phyloP scores from a whole-genome alignment of 2,329 filamentous ascomycete genomes.

The Cytospora chrysosperma region DNA sequence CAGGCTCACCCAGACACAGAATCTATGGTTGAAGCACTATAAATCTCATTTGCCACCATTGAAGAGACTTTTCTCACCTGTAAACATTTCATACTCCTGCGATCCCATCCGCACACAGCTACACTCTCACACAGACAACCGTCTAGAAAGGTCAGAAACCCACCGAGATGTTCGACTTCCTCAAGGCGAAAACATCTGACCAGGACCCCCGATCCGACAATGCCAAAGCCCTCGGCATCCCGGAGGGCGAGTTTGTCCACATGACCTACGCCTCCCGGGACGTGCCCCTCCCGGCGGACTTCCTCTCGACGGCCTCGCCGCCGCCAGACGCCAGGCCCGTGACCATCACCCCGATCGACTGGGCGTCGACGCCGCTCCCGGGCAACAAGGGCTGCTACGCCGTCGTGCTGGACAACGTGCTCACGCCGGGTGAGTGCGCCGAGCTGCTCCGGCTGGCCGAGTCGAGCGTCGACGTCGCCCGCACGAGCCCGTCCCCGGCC shows the following conservation, averaged over 20 bases:
- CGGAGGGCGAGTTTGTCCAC: slow-evolving; percentile 10
- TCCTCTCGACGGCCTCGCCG: slow-evolving; percentile 41
- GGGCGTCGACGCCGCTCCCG: slow-evolving; percentile 47
- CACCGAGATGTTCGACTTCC: slow-evolving; percentile 13
- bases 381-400: slow-evolving; percentile 57
- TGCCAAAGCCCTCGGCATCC: slow-evolving; percentile 14
- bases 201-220: slow-evolving; percentile 16
- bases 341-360: slow-evolving; percentile 52
- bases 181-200: background rate
- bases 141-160: too few relatives aligned
- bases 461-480: slow-evolving; percentile 48
- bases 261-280: slow-evolving; percentile 34
- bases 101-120: too few relatives aligned
- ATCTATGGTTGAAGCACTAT: too few relatives aligned
- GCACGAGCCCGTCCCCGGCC: slow-evolving; percentile 29
- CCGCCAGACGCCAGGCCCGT: slow-evolving; percentile 45
- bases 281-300: slow-evolving; percentile 43
- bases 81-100: too few relatives aligned
- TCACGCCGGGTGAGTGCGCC: slow-evolving; percentile 62
- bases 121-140: background rate
- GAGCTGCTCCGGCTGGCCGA: slow-evolving; percentile 52
- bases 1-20: too few relatives aligned
- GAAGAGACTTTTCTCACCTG: too few relatives aligned
- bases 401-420: slow-evolving; percentile 61
- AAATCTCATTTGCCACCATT: too few relatives aligned